These are phyloP conservation scores for Ceratobasidium sp. DNA, from an alignment of 1,284 basidiomycete species.

Conservation along the genomic window DNA sequence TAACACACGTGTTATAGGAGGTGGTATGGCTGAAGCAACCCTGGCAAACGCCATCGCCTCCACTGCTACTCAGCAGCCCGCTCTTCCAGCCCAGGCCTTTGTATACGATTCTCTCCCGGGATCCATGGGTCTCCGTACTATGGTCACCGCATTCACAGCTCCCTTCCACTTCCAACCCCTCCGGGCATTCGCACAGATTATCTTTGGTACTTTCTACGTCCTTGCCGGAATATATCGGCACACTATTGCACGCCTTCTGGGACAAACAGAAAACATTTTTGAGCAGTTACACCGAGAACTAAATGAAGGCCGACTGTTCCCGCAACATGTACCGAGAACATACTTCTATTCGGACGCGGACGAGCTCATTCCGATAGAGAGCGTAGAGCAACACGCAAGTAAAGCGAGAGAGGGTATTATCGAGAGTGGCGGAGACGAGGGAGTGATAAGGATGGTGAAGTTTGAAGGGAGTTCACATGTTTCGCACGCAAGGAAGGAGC, in stretches of 20 bases:
- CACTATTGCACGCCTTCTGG: not conserved
- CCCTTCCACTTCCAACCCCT: not conserved
- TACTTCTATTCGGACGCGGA: slow-evolving; percentile 29
- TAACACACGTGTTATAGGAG: not conserved
- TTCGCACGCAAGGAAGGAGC: slow-evolving; percentile 10
- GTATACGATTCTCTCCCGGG: slow-evolving; percentile 18
- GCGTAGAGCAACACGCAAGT: not conserved
- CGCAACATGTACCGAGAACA: slow-evolving; percentile 4
- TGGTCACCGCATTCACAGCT: slow-evolving; percentile 3
- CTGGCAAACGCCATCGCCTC: slow-evolving; percentile 3
- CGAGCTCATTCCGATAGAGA: slow-evolving; percentile 4
- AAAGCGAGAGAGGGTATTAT: not conserved
- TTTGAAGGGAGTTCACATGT: slow-evolving; percentile 23
- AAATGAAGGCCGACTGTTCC: slow-evolving; percentile 12
- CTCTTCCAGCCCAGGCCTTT: slow-evolving; percentile 29
- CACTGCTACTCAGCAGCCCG: not conserved
- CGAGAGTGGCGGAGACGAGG: not conserved
- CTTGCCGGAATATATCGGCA: not conserved
- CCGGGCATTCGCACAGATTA: not conserved
- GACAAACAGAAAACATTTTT: not conserved
- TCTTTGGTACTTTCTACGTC: not conserved
- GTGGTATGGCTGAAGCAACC: slow-evolving; percentile 12
- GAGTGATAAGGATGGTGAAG: not conserved
- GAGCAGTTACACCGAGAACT: slow-evolving; percentile 7
- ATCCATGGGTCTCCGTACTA: not conserved